Base-by-base conservation (phyloP, 208 protist species). In the Crithidia expoeki region DNA sequence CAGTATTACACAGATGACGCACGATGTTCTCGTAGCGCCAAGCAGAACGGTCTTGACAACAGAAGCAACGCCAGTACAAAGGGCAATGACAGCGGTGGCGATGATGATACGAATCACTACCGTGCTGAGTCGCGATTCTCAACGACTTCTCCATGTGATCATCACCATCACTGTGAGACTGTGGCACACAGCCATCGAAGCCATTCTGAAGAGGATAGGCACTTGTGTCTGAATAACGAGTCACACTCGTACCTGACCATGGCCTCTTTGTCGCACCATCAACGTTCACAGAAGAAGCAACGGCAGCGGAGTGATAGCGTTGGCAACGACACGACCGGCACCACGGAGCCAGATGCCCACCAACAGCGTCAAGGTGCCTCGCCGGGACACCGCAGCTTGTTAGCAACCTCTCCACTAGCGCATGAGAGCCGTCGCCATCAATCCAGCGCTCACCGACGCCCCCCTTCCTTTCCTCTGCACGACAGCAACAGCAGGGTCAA, bases 141-240 rank as follows among this genome's bases (percentile, higher is more conserved):
- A 52, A 28, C 44, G 42, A 44, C 58, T 6, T 44, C 30, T 4
- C 3, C 12, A 17, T 34, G 33, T 25, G 2, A 14, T 7, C 56
- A 49, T 14, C 6, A 9, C 4, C 14, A 6, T 4, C 4, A 19
- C 19, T 21, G 21, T 19, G 16, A 19, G 14, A 21, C 4, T 17
- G 4, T 49, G 44, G 44, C 25, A n/a, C 70, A 30, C 46, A 16
- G 25, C 23, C 47, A 51, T 6, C 46, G 55, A 19, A 42, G 51
- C 25, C 23, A 1, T 6, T 53, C 44, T 12, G 17, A 11, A 9
- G 57, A 40, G 9, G 16, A 14, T n/a, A 51, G n/a, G 17, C 21
- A 57, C 55, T 66, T 55, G 19, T 68, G 61, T 17, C 59, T 70
- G 2, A 63, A 64, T 38, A 23, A 68, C 51, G 47, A 72, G 49